Percentiles rank a stretch among this genome's conserved stretches.
Conservation (phyloP, 1,284 basidiomycete species). For the Ustanciosporium gigantosporum region DNA sequence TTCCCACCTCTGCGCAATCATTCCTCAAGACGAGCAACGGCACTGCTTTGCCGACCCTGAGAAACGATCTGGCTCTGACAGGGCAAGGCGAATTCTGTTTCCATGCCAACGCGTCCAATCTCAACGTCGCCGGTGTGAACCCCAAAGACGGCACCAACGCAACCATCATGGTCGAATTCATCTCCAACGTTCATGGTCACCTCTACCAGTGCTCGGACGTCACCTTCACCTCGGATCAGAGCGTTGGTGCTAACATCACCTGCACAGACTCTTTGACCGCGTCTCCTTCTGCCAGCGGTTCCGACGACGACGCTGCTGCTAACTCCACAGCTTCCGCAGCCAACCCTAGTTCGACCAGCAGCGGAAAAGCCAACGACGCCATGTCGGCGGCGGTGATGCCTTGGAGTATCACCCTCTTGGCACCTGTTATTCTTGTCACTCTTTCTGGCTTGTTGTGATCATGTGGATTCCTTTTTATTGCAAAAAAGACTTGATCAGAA, state of each 20-base stretch:
- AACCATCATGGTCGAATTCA: conserved; percentile 40
- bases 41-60: conserved; percentile 1
- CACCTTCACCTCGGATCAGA: conserved; percentile 9
- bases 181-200: conserved; percentile 23
- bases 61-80: conserved; percentile 11
- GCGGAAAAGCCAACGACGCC: too few species aligned
- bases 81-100: conserved; percentile 33
- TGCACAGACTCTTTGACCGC: conserved; percentile 21
- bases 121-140: conserved; percentile 1
- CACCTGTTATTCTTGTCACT: too few species aligned
- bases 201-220: conserved; percentile 41
- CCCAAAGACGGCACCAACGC: conserved; percentile 16
- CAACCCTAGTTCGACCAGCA: too few species aligned
- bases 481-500: too few species aligned
- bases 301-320: neutral
- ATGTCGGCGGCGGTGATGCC: too few species aligned
- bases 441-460: too few species aligned
- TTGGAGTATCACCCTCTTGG: too few species aligned
- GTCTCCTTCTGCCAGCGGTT: neutral
- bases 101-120: conserved; percentile 13
- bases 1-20: conserved; percentile 9
- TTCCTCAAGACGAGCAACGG: conserved; percentile 6
- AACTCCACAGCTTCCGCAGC: neutral
- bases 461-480: too few species aligned
- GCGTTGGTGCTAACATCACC: conserved; percentile 9